Conservation (phyloP, 257 asterid genomes). For the Nicotiana undulata region DNA sequence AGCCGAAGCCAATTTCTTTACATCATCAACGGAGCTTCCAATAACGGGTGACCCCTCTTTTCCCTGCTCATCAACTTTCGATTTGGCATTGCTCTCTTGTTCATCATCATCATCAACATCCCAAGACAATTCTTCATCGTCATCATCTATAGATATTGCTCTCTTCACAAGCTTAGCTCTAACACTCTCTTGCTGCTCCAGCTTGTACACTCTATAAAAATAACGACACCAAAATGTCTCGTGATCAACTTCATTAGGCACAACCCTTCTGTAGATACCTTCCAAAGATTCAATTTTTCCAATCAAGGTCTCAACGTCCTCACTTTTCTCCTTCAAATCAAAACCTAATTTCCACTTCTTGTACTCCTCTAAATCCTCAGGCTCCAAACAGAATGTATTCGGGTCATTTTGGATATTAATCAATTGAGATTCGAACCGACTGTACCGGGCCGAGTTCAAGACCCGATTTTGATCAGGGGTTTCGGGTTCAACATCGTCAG, state of each 20-base stretch:
- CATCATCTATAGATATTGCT: constrained; percentile 57
- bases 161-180: constrained; percentile 73
- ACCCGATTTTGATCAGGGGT: constrained; percentile 39
- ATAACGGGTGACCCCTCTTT: neutral
- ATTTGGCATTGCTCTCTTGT: neutral
- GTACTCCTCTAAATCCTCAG: constrained; percentile 72
- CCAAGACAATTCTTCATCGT: constrained; percentile 81
- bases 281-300: constrained; percentile 54
- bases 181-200: constrained; percentile 68
- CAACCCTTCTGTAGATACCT: constrained; percentile 33
- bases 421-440: constrained; percentile 66
- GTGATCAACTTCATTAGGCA: constrained; percentile 49
- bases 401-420: constrained; percentile 46
- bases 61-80: neutral
- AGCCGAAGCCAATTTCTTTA: neutral
- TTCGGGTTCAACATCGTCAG: constrained; percentile 64
- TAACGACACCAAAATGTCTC: constrained; percentile 78
- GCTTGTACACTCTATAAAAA: constrained; percentile 69
- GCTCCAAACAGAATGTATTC: constrained; percentile 52
- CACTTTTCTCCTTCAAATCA: constrained; percentile 32
- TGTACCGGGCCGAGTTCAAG: constrained; percentile 41
- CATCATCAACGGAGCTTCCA: neutral
- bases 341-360: constrained; percentile 51
- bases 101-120: constrained; percentile 67
- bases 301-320: constrained; percentile 44